phyloP scores from a whole-genome alignment of 768 basidiomycete genomes.

The Termitomyces sp. region DNA sequence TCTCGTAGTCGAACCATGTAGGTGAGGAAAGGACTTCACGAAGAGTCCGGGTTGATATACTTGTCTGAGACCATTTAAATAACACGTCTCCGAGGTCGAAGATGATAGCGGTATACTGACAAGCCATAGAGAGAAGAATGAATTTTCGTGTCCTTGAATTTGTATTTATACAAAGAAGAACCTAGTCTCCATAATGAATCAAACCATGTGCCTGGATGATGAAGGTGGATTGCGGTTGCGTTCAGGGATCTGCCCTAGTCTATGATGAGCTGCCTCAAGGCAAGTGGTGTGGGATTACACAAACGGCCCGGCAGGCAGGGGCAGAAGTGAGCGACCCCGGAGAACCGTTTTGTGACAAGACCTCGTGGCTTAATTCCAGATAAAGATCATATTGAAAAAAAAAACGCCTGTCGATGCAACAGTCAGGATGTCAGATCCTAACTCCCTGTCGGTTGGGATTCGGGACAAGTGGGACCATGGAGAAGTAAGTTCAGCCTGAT shows the following conservation, averaged over 20 bases:
- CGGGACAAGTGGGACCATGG: slow-evolving; percentile 3
- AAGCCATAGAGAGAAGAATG: slow-evolving; percentile 8
- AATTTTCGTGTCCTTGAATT: neutral
- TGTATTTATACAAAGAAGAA: slow-evolving; percentile 12
- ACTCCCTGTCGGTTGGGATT: neutral
- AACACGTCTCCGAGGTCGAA: slow-evolving; percentile 57
- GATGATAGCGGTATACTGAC: slow-evolving; percentile 35
- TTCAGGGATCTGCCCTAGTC: slow-evolving; percentile 7
- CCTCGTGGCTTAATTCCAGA: slow-evolving; percentile 15
- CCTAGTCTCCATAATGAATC: slow-evolving; percentile 1
- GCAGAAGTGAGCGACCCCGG: slow-evolving; percentile 5
- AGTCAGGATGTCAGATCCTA: neutral
- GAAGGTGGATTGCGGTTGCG: slow-evolving; percentile 4
- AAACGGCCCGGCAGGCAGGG: slow-evolving; percentile 13
- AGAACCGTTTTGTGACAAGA: slow-evolving; percentile 1
- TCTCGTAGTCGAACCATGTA: slow-evolving; percentile 55
- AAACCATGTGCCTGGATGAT: slow-evolving; percentile 19
- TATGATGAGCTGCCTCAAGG: slow-evolving; percentile 19
- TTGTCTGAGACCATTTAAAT: slow-evolving; percentile 50
- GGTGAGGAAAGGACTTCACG: slow-evolving; percentile 39
- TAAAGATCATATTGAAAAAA: neutral
- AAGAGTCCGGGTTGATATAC: slow-evolving; percentile 38
- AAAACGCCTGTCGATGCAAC: neutral
- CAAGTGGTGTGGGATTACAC: slow-evolving; percentile 8
- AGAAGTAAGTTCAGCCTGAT: neutral